A percentile compares a stretch with the other conserved stretches of the same genome.
Conservation (phyloP, 1,284 basidiomycete genomes). For the Ganoderma sinense region DNA sequence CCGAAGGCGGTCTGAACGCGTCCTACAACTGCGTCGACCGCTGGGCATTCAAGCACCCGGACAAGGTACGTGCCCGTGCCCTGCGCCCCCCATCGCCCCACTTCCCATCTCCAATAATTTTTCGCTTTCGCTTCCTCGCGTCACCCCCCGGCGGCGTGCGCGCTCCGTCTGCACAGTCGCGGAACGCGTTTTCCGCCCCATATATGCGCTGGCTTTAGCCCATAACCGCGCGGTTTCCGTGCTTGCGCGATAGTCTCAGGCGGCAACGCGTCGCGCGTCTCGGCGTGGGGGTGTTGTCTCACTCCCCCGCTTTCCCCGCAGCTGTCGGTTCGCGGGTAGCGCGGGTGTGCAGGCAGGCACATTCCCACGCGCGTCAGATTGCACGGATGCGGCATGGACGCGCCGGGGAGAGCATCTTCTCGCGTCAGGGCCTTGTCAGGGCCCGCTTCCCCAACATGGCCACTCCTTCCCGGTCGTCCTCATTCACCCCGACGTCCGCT, state of each 20-base stretch:
- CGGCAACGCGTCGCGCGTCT: background rate
- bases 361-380: conserved; percentile 1
- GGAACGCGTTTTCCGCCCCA: conserved; percentile 10
- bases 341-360: background rate
- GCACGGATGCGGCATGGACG: background rate
- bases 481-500: background rate
- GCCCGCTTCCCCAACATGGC: background rate
- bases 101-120: conserved; percentile 7
- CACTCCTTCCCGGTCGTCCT: background rate
- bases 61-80: conserved; percentile 67
- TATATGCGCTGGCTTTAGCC: background rate
- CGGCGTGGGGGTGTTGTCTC: background rate
- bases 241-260: background rate
- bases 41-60: conserved; percentile 91
- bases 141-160: conserved; percentile 19
- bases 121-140: conserved; percentile 5
- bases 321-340: background rate
- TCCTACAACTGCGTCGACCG: conserved; percentile 99
- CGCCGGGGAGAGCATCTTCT: background rate
- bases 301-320: background rate
- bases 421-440: background rate
- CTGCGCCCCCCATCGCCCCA: background rate
- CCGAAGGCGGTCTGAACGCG: conserved; percentile 88
- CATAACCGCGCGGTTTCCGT: background rate
- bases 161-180: conserved; percentile 10